These are phyloP conservation scores for Lodderomyces theae DNA, from an alignment of 1,139 yeast genomes.

Conservation along the genomic window DNA sequence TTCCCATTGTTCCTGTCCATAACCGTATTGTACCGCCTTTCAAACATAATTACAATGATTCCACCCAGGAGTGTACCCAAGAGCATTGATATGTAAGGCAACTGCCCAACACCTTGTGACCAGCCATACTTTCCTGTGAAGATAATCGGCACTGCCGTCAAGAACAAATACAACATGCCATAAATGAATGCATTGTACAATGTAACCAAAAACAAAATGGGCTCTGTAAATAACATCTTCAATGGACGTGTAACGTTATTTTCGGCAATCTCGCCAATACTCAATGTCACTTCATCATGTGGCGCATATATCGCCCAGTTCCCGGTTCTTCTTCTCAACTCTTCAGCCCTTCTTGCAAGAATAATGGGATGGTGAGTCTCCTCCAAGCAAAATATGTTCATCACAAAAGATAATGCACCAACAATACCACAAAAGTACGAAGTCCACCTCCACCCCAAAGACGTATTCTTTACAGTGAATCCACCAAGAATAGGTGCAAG, in stretches of 20 bases:
- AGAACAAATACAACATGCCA: conserved; percentile 73
- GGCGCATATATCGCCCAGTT: conserved; percentile 86
- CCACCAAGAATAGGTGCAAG: conserved; percentile 42
- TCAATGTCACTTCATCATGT: conserved; percentile 67
- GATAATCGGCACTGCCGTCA: conserved; percentile 78
- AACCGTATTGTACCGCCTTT: conserved; percentile 22
- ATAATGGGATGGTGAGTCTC: conserved; percentile 54
- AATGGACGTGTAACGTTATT: conserved; percentile 72
- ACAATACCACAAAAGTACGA: conserved; percentile 53
- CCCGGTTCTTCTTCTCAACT: conserved; percentile 52
- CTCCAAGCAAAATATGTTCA: conserved; percentile 31
- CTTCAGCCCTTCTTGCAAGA: conserved; percentile 59
- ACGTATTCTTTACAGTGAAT: conserved; percentile 30
- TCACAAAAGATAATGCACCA: conserved; percentile 32
- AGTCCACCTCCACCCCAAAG: conserved; percentile 60
- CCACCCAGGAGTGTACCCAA: conserved; percentile 66
- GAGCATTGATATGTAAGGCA: conserved; percentile 61
- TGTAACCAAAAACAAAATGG: conserved; percentile 65
- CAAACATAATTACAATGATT: conserved; percentile 26
- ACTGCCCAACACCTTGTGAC: conserved; percentile 50
- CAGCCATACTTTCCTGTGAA: conserved; percentile 61
- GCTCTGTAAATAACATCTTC: conserved; percentile 66
- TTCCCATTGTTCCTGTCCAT: conserved; percentile 48
- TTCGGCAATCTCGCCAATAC: conserved; percentile 61
- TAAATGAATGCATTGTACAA: conserved; percentile 81